Percentiles rank a stretch among this genome's conserved stretches.
phyloP scores from a whole-genome alignment of 2,329 filamentous ascomycete species.

The Talaromyces sp. region DNA sequence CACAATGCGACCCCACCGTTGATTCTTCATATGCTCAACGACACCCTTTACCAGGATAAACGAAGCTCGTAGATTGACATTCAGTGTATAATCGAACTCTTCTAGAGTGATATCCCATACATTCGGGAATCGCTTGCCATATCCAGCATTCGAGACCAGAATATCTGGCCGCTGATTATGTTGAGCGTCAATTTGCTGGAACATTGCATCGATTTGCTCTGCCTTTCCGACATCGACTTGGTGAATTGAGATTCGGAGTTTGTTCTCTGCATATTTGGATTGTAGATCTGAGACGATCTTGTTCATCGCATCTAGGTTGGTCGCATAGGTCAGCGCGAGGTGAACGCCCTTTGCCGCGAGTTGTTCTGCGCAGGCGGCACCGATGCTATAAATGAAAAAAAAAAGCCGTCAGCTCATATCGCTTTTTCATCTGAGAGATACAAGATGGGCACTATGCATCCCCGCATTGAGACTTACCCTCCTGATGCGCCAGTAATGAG shows the following conservation, averaged over 20 bases:
- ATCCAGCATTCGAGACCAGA: slow-evolving; percentile 67
- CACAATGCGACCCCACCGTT: slow-evolving; percentile 65
- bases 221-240: slow-evolving; percentile 61
- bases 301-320: slow-evolving; percentile 52
- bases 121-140: slow-evolving; percentile 62
- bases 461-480: slow-evolving; percentile 49
- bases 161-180: slow-evolving; percentile 64
- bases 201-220: slow-evolving; percentile 58
- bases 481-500: slow-evolving; percentile 65
- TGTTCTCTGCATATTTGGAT: slow-evolving; percentile 28
- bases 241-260: slow-evolving; percentile 56
- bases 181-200: slow-evolving; percentile 55
- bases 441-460: neutral
- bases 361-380: slow-evolving; percentile 59
- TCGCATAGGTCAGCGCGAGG: slow-evolving; percentile 63
- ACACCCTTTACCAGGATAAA: slow-evolving; percentile 65
- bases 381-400: slow-evolving; percentile 53
- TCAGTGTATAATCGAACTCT: slow-evolving; percentile 66
- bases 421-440: neutral
- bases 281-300: slow-evolving; percentile 49
- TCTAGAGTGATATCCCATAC: slow-evolving; percentile 64
- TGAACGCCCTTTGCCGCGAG: slow-evolving; percentile 57
- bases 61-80: slow-evolving; percentile 63
- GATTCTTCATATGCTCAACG: slow-evolving; percentile 62
- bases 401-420: neutral